These are phyloP conservation scores for Dentipellis sp. DNA, from an alignment of 768 basidiomycete species.

Conservation along the genomic window DNA sequence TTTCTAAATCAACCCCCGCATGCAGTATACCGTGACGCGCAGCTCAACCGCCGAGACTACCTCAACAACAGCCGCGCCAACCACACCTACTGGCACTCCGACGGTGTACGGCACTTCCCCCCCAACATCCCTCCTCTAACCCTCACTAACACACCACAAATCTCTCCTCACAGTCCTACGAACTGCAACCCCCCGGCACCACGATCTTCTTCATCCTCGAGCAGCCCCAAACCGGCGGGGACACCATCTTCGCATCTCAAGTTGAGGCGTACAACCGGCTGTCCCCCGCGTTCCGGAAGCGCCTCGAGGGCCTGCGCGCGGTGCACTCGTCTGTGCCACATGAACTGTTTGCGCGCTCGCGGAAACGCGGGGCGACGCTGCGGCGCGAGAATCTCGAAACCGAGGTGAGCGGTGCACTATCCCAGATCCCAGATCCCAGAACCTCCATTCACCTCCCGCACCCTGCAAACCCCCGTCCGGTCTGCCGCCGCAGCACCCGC, in stretches of 20 bases:
- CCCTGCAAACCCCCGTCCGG: no score
- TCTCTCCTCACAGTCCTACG: slow-evolving; percentile 40
- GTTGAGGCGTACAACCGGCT: slow-evolving; percentile 53
- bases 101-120: slow-evolving; percentile 33
- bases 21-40: slow-evolving; percentile 41
- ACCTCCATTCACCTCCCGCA: no score
- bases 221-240: slow-evolving; percentile 49
- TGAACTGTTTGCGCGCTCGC: no score
- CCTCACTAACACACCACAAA: background rate
- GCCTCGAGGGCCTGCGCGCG: slow-evolving; percentile 46
- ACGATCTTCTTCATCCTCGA: slow-evolving; percentile 72
- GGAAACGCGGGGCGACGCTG: no score
- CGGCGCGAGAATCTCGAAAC: no score
- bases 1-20: background rate
- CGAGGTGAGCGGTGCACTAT: no score
- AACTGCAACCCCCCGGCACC: slow-evolving; percentile 67
- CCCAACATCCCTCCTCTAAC: background rate
- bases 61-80: slow-evolving; percentile 31
- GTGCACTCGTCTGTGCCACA: slow-evolving; percentile 25
- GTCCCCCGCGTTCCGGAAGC: slow-evolving; percentile 46
- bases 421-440: no score
- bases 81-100: slow-evolving; percentile 56
- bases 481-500: slow-evolving; percentile 71
- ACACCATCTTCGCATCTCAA: slow-evolving; percentile 21
- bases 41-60: slow-evolving; percentile 33